These are phyloP conservation scores for Ampelocalamus luodianensis DNA, from an alignment of 176 grass and related monocot genomes.

Conservation along the genomic window DNA sequence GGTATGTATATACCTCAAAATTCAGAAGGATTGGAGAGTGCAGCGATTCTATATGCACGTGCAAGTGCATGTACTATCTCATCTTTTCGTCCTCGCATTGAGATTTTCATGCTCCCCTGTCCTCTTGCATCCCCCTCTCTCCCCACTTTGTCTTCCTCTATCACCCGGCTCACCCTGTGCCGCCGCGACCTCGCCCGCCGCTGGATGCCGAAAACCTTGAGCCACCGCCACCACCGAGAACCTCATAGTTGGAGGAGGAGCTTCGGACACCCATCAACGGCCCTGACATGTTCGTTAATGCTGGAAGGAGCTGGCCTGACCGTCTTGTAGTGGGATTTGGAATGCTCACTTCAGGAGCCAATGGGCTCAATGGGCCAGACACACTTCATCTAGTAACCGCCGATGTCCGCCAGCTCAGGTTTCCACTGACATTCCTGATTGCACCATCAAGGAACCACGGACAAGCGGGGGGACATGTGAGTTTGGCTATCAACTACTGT, in stretches of 20 bases:
- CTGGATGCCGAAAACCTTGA: no score
- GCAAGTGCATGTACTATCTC: no score
- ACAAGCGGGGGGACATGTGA: slow-evolving; percentile 99
- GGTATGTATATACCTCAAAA: no score
- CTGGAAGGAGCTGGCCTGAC: slow-evolving; percentile 89
- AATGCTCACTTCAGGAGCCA: slow-evolving; percentile 80
- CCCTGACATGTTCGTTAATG: slow-evolving; percentile 94
- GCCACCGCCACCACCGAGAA: no score
- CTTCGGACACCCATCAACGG: slow-evolving; percentile 87
- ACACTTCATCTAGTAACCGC: slow-evolving; percentile 83
- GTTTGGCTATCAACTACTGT: slow-evolving; percentile 82
- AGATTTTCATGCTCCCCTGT: no score
- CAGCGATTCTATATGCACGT: no score
- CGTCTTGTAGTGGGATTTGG: slow-evolving; percentile 74
- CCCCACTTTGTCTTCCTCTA: no score
- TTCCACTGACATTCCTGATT: slow-evolving; percentile 83
- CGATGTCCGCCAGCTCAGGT: slow-evolving; percentile 96
- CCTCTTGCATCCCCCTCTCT: no score
- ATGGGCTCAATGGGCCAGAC: slow-evolving; percentile 94
- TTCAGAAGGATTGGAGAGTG: no score
- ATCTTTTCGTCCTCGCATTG: no score
- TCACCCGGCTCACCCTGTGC: no score
- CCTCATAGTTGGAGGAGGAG: slow-evolving; percentile 26
- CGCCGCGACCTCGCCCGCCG: no score
- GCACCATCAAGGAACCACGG: slow-evolving; percentile 95